Conservation (phyloP, 1,284 basidiomycete genomes). For the Microbotryum lychnidis-dioicae region DNA sequence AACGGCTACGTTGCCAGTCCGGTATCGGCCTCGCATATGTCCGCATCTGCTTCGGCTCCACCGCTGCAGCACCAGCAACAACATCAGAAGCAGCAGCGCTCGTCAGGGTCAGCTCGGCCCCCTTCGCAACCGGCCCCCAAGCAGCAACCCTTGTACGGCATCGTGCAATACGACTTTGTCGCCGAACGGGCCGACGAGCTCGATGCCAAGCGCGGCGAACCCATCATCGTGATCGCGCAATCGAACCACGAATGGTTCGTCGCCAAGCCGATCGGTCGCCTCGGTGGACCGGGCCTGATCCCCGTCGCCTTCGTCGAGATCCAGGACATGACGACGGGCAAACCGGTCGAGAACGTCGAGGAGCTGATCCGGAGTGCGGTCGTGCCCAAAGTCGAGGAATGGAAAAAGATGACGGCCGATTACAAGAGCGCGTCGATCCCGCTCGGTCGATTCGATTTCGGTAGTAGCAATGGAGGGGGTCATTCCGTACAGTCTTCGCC, state of each 20-base stretch:
- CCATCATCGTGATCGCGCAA: constrained; percentile 70
- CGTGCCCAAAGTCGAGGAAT: constrained; percentile 90
- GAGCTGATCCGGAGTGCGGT: constrained; percentile 67
- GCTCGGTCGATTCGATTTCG: constrained; percentile 76
- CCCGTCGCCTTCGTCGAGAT: constrained; percentile 95
- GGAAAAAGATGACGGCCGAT: constrained; percentile 88
- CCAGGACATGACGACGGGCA: constrained; percentile 78
- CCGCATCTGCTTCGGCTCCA: neutral
- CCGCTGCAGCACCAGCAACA: neutral
- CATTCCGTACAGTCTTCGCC: no score
- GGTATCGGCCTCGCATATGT: neutral
- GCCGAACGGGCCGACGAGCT: constrained; percentile 95
- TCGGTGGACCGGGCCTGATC: constrained; percentile 92
- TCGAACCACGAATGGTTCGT: constrained; percentile 62
- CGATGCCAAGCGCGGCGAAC: constrained; percentile 85
- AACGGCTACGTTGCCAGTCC: neutral
- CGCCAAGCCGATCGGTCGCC: constrained; percentile 81
- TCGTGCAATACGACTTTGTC: constrained; percentile 88
- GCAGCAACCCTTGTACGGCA: constrained; percentile 57
- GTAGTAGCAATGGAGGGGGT: neutral
- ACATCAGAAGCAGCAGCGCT: neutral
- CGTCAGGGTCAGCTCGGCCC: constrained; percentile 23
- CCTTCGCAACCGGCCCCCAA: constrained; percentile 33
- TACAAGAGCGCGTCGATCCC: constrained; percentile 96
- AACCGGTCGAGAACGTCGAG: constrained; percentile 60